phyloP scores from a whole-genome alignment of 495 filamentous ascomycete species.

The Penicillium lividum region DNA sequence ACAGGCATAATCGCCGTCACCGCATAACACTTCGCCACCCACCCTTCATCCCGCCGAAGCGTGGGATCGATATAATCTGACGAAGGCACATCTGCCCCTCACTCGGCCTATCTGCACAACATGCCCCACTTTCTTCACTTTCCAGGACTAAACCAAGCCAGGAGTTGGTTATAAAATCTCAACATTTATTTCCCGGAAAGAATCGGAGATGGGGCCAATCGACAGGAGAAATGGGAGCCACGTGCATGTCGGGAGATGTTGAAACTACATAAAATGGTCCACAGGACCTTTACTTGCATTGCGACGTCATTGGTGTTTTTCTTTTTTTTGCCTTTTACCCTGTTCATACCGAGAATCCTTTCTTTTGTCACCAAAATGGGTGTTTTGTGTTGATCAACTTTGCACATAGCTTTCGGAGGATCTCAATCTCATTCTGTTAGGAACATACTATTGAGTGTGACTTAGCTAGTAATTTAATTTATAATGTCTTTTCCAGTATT shows the following conservation, averaged over 20 bases:
- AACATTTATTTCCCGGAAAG: not conserved
- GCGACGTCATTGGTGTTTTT: slow-evolving; percentile 13
- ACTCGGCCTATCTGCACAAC: not conserved
- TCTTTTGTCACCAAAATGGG: not conserved
- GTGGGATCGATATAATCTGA: not conserved
- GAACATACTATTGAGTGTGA: not conserved
- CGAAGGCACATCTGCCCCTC: not conserved
- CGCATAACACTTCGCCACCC: slow-evolving; percentile 1
- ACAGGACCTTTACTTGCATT: slow-evolving; percentile 1
- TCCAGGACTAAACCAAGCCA: slow-evolving; percentile 11
- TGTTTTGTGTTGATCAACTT: slow-evolving; percentile 1
- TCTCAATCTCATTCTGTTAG: not conserved
- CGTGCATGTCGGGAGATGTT: slow-evolving; percentile 11
- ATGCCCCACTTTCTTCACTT: slow-evolving; percentile 6
- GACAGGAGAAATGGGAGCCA: slow-evolving; percentile 7
- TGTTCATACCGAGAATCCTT: not conserved
- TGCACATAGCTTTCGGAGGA: slow-evolving; percentile 1
- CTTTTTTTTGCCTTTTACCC: not conserved
- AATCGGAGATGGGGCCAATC: slow-evolving; percentile 11
- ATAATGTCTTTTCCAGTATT: not conserved
- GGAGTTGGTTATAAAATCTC: slow-evolving; percentile 1
- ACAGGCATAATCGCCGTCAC: slow-evolving; percentile 29
- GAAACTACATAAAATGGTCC: not conserved
- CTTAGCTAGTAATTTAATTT: not conserved
- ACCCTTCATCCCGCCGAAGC: not conserved